Base-by-base conservation (phyloP, 139 green algal species). In the Chlamydomonas eustigma region DNA sequence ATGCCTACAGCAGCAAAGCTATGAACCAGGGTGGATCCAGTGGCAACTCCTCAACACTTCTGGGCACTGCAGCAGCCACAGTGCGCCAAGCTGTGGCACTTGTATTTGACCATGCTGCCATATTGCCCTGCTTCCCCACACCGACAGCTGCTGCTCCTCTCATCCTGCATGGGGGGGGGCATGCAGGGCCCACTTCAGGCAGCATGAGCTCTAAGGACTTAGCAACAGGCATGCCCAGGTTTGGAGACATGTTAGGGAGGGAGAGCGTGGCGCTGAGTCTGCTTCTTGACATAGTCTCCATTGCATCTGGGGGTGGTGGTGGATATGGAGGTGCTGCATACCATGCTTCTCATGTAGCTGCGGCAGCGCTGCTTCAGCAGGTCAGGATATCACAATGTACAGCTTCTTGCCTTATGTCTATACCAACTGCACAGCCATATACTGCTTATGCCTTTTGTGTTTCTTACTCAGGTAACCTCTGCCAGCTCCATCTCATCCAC, bases 41-140 rank as follows among this genome's bases (percentile, higher is more conserved):
- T 28, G 44, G 44, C 44, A 12, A 12, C 44, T 58, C 44, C 44
- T n/a, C n/a, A n/a, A 89, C 89, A 22, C 88, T 95, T 4, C 71
- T 86, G 39, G 91, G 76, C 76, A 95, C 91, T 2, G 91, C 91
- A 3, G 83, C 87, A 1, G 88, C 90, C 24, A 94, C 91, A 2
- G 79, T 95, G 12, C 81, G 91, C n/a, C 91, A 96, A 83, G 86
- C 87, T 2, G 89, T 96, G 18, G 89, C 91, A 0, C 76, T 96
- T 8, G 74, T 95, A 18, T 93, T 96, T 81, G 87, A 91, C 67
- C 90, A 92, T 71, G 78, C 69, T 1, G 68, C 73, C 2, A 18
- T 77, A 69, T 31, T 39, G 3, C 64, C 18, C 2, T 35, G 31
- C 39, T 30, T 52, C 12, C 5, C 18, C 18, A 4, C 64, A 3